A percentile compares a stretch with the other conserved stretches of the same genome.
phyloP scores from a whole-genome alignment of 352 stramenopile species.

The Phytophthora parvispora region DNA sequence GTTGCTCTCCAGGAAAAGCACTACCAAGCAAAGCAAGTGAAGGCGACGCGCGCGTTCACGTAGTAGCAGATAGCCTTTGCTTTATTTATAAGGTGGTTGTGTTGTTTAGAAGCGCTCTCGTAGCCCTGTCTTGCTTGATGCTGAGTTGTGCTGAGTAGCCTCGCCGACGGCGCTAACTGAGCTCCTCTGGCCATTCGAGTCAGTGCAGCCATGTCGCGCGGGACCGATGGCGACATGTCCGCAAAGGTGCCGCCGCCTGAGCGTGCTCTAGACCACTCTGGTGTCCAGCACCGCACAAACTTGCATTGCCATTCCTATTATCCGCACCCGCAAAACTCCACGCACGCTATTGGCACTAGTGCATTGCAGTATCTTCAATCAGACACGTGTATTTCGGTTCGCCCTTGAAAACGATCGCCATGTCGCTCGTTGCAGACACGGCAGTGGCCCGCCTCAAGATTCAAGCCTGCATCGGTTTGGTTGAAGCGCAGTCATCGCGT shows the following conservation, averaged over 20 bases:
- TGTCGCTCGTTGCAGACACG: neutral
- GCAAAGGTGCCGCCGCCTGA: no score
- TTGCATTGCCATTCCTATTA: no score
- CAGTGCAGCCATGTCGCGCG: conserved; percentile 12
- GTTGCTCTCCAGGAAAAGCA: conserved; percentile 1
- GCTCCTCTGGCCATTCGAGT: conserved; percentile 10
- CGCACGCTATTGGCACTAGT: no score
- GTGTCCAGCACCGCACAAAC: no score
- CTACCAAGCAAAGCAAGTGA: conserved; percentile 18
- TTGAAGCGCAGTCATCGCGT: neutral
- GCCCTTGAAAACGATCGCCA: neutral
- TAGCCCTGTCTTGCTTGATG: neutral
- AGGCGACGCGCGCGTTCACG: conserved; percentile 5
- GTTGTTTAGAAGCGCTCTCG: conserved; percentile 9
- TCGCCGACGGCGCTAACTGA: neutral
- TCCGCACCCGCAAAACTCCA: no score
- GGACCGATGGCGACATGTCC: neutral
- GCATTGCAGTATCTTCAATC: neutral
- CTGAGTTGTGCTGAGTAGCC: no score
- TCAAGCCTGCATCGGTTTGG: neutral
- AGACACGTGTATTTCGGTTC: neutral
- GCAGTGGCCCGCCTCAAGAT: neutral
- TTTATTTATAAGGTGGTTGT: conserved; percentile 41
- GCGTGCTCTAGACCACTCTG: no score
- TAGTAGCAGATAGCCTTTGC: conserved; percentile 37